Evolutionary conservation across 2,329 filamentous ascomycete species (phyloP), one percentile per base, ranked within the genome.

Genomic region (Exophiala spinifera): DNA sequence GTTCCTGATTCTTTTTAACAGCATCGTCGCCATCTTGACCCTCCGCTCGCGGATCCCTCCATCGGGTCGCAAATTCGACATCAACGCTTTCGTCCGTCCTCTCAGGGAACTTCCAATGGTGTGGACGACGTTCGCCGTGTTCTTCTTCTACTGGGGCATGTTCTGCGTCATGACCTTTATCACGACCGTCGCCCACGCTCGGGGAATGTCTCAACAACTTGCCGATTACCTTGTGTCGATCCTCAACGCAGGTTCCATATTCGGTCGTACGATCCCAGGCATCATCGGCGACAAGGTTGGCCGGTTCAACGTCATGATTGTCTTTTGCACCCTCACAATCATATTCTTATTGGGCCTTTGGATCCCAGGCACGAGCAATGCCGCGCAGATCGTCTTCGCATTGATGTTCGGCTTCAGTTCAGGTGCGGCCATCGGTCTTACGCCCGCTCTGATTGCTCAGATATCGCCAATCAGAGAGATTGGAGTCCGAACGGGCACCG

Each of bases 391-490:
- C 46, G 74, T 83, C 33, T 89, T 88, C 67, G 77, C 80, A 11
- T 74, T 79, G n/a, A 69, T 88, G 5, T 90, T 87, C 61, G 87
- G 86, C 15, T 88, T 89, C 66, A 78, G 78, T 13, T 85, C 82
- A 0, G 87, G 87, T 11, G 81, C 81, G 2, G 87, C 84, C 62
- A 80, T 87, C 33, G 81, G 81, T 0, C 72, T 89, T 15, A 75
- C 76, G 0, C 84, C 87, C 0, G 79, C 85, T 0, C 72, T 87
- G 13, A 56, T 64, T 23, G 74, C 85, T 1, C 85, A 90, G 64
- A 86, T 90, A 57, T 84, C 81, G 1, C 84, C 88, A 43, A 79
- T 89, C 34, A 75, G 81, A 17, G 78, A 88, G 66, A 84, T 91
- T 31, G 88, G 88, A 13, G 79, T 85, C 1, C 76, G 87, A 4